Evolutionary conservation across 2,329 filamentous ascomycete species (phyloP).

Genomic region (Colletotrichum chrysophilum): DNA sequence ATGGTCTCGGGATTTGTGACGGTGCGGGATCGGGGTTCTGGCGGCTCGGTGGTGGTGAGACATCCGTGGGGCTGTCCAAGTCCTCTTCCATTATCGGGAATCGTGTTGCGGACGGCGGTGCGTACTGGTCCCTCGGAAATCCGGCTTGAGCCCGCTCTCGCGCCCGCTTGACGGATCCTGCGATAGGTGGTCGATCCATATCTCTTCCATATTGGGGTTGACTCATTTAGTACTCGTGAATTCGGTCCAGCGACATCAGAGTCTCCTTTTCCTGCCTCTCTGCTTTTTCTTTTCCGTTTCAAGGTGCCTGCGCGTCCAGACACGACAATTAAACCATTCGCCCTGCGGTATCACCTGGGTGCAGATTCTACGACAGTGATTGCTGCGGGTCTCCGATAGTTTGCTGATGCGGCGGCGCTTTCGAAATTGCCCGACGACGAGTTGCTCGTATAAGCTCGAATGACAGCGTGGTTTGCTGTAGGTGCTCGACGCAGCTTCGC

Average conservation of each 20-base stretch:
- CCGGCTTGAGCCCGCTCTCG: slow-evolving; percentile 57
- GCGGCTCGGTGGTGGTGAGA: slow-evolving; percentile 29
- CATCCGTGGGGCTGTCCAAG: slow-evolving; percentile 18
- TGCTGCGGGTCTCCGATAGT: slow-evolving; percentile 5
- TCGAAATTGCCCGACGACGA: slow-evolving; percentile 7
- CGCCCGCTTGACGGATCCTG: slow-evolving; percentile 58
- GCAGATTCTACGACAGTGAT: slow-evolving; percentile 1
- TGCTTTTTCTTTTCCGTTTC: slow-evolving; percentile 26
- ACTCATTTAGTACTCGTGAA: slow-evolving; percentile 55
- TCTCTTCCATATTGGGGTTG: slow-evolving; percentile 58
- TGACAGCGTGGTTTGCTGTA: not conserved
- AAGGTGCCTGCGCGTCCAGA: slow-evolving; percentile 9
- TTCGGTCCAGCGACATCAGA: slow-evolving; percentile 27
- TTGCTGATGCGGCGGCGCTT: slow-evolving; percentile 6
- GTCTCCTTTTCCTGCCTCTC: slow-evolving; percentile 24
- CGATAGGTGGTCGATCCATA: slow-evolving; percentile 52
- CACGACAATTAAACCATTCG: slow-evolving; percentile 5
- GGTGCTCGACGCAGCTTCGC: slow-evolving; percentile 4
- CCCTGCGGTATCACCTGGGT: slow-evolving; percentile 11
- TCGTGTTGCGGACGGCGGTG: slow-evolving; percentile 30
- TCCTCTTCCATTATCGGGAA: slow-evolving; percentile 18
- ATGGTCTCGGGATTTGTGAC: slow-evolving; percentile 33
- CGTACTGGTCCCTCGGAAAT: slow-evolving; percentile 27
- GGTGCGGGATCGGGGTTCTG: slow-evolving; percentile 26
- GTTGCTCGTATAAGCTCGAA: slow-evolving; percentile 27